Evolutionary conservation across 2,329 filamentous ascomycete genomes (phyloP).

Genomic region (Elsinoe fawcettii): DNA sequence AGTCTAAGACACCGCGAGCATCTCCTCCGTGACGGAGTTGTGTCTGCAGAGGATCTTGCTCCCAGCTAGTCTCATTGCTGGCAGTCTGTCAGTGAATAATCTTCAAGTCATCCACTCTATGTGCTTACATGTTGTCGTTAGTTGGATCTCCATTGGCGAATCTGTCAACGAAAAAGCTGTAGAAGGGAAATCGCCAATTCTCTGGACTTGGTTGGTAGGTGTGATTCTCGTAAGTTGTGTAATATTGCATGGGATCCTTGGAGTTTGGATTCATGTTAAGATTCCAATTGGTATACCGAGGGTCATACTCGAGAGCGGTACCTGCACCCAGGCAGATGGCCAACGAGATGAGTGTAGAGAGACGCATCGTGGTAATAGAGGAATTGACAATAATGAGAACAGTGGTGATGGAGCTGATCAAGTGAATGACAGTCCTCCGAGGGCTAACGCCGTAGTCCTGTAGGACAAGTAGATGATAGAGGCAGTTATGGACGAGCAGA

Average conservation of each 20-base stretch:
- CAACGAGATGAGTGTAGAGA: background rate
- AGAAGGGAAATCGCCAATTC: slow-evolving; percentile 60
- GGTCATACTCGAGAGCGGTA: slow-evolving; percentile 36
- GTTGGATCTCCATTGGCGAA: slow-evolving; percentile 58
- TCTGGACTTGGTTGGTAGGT: slow-evolving; percentile 47
- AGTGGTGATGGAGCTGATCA: background rate
- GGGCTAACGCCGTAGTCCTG: background rate
- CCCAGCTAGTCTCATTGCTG: slow-evolving; percentile 50
- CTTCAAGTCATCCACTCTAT: slow-evolving; percentile 22
- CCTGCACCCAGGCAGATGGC: slow-evolving; percentile 13
- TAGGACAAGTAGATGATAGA: background rate
- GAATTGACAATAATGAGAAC: background rate
- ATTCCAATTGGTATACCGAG: slow-evolving; percentile 48
- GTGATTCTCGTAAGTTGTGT: slow-evolving; percentile 48
- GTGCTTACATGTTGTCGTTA: slow-evolving; percentile 50
- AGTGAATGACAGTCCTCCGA: slow-evolving; percentile 8
- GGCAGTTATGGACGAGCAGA: background rate
- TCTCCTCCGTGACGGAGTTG: slow-evolving; percentile 58
- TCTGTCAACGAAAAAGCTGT: slow-evolving; percentile 56
- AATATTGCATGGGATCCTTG: slow-evolving; percentile 51
- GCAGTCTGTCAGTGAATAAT: background rate
- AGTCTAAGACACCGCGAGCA: slow-evolving; percentile 49
- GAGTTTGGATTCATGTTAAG: slow-evolving; percentile 53
- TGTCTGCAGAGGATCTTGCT: slow-evolving; percentile 53
- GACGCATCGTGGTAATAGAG: background rate